Evolutionary conservation across 2,329 filamentous ascomycete species (phyloP).

Genomic region (Hypocreales sp.): DNA sequence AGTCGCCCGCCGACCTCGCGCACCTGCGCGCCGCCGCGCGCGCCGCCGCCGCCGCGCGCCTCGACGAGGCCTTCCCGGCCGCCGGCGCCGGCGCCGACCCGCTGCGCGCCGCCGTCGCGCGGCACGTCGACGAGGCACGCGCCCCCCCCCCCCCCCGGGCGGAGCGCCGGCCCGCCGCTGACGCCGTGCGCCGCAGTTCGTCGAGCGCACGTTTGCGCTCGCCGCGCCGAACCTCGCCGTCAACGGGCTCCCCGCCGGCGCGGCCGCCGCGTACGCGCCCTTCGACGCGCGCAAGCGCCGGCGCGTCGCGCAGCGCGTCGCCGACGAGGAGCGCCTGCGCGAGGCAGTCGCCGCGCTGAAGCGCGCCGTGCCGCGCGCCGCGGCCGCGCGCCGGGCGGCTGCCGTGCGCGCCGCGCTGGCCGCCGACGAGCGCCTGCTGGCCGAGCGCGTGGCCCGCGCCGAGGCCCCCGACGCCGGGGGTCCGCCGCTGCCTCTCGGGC

Average conservation of each 20-base stretch:
- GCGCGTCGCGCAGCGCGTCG: constrained; percentile 42
- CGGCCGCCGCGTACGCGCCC: constrained; percentile 32
- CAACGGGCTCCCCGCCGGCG: constrained; percentile 40
- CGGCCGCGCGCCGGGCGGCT: constrained; percentile 26
- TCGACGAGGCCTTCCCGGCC: constrained; percentile 50
- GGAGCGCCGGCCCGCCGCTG: background rate
- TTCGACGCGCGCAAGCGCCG: constrained; percentile 44
- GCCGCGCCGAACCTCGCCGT: constrained; percentile 45
- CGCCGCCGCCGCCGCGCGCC: constrained; percentile 48
- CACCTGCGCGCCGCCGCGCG: constrained; percentile 57
- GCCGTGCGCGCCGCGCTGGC: constrained; percentile 21
- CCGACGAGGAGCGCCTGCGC: constrained; percentile 47
- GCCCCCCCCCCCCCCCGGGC: background rate
- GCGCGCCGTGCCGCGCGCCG: constrained; percentile 29
- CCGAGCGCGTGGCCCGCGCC: constrained; percentile 9
- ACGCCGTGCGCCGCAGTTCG: constrained; percentile 34
- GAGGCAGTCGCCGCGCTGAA: constrained; percentile 48
- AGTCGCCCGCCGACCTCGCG: constrained; percentile 56
- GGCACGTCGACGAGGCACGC: constrained; percentile 40
- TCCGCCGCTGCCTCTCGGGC: constrained; percentile 13
- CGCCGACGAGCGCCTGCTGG: constrained; percentile 31
- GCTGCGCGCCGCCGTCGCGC: constrained; percentile 41
- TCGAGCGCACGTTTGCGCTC: constrained; percentile 41
- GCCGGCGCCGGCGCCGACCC: constrained; percentile 32
- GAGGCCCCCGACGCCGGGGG: constrained; percentile 9